Conservation (phyloP, 345 rosid genomes). For the Gossypium raimondii region DNA sequence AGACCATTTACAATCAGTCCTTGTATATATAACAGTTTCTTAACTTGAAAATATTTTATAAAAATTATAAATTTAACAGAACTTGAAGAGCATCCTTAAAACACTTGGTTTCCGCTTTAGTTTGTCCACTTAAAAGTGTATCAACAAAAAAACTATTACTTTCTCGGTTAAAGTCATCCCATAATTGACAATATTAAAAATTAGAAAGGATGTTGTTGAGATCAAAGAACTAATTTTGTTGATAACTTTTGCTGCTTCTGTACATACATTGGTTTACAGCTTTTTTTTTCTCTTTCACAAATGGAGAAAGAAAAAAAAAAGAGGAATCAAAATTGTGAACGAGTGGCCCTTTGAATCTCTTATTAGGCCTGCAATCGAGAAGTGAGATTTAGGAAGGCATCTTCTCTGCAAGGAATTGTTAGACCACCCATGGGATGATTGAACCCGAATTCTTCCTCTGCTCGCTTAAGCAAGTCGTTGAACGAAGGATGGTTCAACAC, state of each 20-base stretch:
- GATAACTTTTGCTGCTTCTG: background rate
- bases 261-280: background rate
- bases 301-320: background rate
- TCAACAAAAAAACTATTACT: background rate
- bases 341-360: background rate
- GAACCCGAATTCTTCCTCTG: conserved; percentile 39
- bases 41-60: no score
- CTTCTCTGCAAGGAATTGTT: conserved; percentile 37
- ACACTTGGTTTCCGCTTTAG: background rate
- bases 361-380: conserved; percentile 20
- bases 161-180: background rate
- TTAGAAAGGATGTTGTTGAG: background rate
- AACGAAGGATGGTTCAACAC: conserved; percentile 36
- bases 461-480: conserved; percentile 27
- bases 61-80: no score
- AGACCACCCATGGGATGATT: conserved; percentile 35
- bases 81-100: background rate
- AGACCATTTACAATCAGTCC: no score
- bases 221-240: background rate
- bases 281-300: background rate
- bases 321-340: background rate
- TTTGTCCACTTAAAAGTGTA: background rate
- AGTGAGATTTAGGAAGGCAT: conserved; percentile 28
- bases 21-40: no score
- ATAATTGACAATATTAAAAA: background rate